Conservation (phyloP, 768 basidiomycete genomes). For the Hortiboletus campestris region DNA sequence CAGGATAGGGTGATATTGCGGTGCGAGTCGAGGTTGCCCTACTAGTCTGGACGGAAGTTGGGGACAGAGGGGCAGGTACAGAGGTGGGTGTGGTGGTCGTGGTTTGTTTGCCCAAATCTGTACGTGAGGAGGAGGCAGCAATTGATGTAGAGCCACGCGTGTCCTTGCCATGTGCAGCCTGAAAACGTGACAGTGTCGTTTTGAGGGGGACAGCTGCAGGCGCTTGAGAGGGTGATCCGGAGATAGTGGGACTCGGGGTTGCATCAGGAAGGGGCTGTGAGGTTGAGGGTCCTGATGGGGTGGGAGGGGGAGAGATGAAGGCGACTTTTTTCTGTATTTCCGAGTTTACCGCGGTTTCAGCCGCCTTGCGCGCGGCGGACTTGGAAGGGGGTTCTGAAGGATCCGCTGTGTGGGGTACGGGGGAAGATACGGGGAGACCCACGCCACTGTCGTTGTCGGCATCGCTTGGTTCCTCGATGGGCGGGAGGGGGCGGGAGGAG, state of each 20-base stretch:
- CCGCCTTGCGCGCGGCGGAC: conserved; percentile 37
- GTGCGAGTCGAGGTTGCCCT: conserved; percentile 62
- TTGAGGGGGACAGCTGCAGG: conserved; percentile 42
- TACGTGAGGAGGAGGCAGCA: conserved; percentile 59
- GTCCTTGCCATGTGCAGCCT: conserved; percentile 69
- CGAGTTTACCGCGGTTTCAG: conserved; percentile 30
- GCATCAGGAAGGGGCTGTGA: conserved; percentile 55
- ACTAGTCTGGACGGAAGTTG: conserved; percentile 53
- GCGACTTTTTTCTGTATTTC: conserved; percentile 84
- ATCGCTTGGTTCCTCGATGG: conserved; percentile 42
- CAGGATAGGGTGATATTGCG: conserved; percentile 59
- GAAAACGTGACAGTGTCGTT: conserved; percentile 75
- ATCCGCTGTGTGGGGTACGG: conserved; percentile 25
- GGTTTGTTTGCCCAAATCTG: conserved; percentile 51
- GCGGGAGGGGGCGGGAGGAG: conserved; percentile 46
- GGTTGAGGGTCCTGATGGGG: conserved; percentile 48
- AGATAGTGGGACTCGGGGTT: conserved; percentile 34
- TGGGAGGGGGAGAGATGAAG: conserved; percentile 79
- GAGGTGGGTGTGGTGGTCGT: conserved; percentile 50
- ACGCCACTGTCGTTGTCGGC: conserved; percentile 36
- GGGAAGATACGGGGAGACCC: conserved; percentile 35
- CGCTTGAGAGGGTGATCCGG: conserved; percentile 29
- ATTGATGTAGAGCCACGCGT: conserved; percentile 62
- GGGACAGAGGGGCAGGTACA: conserved; percentile 55
- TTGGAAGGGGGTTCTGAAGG: conserved; percentile 25